These are phyloP conservation scores for Pseudogymnoascus sp. DNA, from an alignment of 2,329 filamentous ascomycete genomes.

Conservation along the genomic window DNA sequence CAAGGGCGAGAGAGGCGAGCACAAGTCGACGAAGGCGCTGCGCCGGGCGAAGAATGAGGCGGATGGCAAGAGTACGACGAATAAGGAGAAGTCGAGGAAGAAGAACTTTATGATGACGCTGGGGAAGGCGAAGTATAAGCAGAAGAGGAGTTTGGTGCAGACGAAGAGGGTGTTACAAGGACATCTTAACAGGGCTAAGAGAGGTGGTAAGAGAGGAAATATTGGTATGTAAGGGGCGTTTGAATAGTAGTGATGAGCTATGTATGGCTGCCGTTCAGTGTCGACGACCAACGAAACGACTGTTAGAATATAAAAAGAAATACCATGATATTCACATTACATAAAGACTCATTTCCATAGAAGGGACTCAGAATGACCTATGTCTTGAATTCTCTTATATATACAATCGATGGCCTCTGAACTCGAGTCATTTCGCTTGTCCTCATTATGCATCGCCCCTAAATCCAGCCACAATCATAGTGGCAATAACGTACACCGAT, in stretches of 20 bases:
- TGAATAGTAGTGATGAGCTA: neutral
- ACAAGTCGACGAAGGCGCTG: conserved; percentile 78
- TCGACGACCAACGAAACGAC: neutral
- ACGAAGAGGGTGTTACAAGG: conserved; percentile 72
- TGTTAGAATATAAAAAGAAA: conserved; percentile 8
- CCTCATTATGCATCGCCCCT: neutral
- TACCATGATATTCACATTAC: neutral
- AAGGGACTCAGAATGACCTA: neutral
- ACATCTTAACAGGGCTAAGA: conserved; percentile 76
- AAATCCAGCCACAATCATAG: neutral
- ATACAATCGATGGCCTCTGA: conserved; percentile 1
- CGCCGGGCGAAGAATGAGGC: conserved; percentile 79
- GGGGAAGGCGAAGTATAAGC: conserved; percentile 90
- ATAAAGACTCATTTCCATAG: neutral
- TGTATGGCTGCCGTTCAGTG: neutral
- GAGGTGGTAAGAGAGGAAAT: conserved; percentile 75
- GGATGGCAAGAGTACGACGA: conserved; percentile 92
- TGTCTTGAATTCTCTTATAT: neutral
- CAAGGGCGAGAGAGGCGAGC: conserved; percentile 67
- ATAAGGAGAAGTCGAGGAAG: conserved; percentile 90
- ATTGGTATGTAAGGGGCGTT: conserved; percentile 22
- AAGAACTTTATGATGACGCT: conserved; percentile 99
- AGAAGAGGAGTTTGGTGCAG: conserved; percentile 87
- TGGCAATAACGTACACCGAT: neutral
- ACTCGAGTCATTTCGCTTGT: conserved; percentile 1